These are phyloP conservation scores for Corchorus capsularis DNA, from an alignment of 345 rosid genomes.

Conservation along the genomic window DNA sequence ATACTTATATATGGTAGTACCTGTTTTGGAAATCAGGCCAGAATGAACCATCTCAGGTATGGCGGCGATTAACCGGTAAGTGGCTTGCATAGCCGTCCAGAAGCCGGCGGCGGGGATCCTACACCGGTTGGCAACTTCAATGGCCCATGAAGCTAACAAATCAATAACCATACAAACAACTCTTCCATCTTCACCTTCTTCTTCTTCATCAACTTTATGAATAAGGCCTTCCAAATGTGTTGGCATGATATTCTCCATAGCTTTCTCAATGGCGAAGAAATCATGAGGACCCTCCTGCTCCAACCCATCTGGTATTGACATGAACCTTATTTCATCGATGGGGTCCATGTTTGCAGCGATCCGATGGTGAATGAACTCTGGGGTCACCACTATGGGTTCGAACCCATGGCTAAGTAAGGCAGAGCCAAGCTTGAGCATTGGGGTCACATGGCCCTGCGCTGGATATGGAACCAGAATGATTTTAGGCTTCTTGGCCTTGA, in stretches of 20 bases:
- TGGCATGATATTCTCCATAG: constrained; percentile 67
- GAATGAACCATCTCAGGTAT: constrained; percentile 61
- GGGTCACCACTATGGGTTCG: constrained; percentile 50
- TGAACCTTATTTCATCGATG: constrained; percentile 26
- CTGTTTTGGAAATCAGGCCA: constrained; percentile 53
- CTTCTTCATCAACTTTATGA: constrained; percentile 21
- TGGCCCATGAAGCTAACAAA: constrained; percentile 68
- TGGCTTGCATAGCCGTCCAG: constrained; percentile 75
- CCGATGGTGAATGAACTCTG: constrained; percentile 56
- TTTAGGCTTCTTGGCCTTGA: constrained; percentile 30
- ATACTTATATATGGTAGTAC: constrained; percentile 25
- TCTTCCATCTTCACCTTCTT: constrained; percentile 24
- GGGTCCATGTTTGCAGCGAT: constrained; percentile 29
- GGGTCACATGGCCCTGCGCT: constrained; percentile 81
- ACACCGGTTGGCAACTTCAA: constrained; percentile 53
- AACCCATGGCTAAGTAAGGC: constrained; percentile 48
- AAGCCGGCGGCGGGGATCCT: constrained; percentile 63
- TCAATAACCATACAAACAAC: constrained; percentile 69
- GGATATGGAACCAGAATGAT: constrained; percentile 76
- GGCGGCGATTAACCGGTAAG: constrained; percentile 55
- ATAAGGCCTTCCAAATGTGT: constrained; percentile 52
- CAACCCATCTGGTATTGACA: constrained; percentile 49
- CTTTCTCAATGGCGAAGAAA: constrained; percentile 63
- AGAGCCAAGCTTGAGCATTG: constrained; percentile 66
- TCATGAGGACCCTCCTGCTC: constrained; percentile 38